phyloP scores from a whole-genome alignment of 129 eudicot species.

The Artemisia tridentata region DNA sequence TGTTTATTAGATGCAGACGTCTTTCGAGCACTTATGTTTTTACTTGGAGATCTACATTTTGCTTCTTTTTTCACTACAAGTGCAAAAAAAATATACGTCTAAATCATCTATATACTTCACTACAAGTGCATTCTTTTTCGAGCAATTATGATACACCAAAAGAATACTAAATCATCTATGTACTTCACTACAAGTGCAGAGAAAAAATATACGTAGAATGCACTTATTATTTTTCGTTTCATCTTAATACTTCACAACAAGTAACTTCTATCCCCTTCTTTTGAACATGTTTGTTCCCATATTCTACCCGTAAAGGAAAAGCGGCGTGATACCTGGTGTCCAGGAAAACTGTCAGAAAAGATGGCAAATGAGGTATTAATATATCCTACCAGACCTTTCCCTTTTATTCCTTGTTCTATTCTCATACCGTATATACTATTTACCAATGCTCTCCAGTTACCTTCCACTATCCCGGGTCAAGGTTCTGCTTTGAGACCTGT shows the following conservation, averaged over 20 bases:
- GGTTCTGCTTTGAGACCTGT: constrained; percentile 49
- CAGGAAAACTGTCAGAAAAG: constrained; percentile 65
- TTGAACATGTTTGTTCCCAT: constrained; percentile 16
- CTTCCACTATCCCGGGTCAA: constrained; percentile 43
- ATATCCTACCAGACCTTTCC: constrained; percentile 9
- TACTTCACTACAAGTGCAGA: no score
- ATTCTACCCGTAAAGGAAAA: constrained; percentile 52
- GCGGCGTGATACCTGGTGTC: constrained; percentile 99
- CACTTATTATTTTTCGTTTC: not conserved
- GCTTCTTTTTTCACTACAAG: no score
- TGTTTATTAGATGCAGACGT: no score
- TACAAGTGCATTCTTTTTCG: no score
- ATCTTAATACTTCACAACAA: constrained; percentile 18
- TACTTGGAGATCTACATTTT: no score
- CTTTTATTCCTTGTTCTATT: not conserved
- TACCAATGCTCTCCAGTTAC: constrained; percentile 39
- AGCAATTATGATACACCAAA: no score
- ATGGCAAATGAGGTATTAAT: constrained; percentile 49
- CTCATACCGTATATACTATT: not conserved
- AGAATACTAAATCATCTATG: no score
- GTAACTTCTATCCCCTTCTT: constrained; percentile 4
- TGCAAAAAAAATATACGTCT: no score
- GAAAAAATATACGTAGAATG: no score
- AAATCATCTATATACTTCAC: no score
- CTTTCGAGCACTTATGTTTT: no score